Evolutionary conservation across 2,329 filamentous ascomycete genomes (phyloP), one percentile per base, ranked within the genome.

Genomic region (Davidsoniella neocaledoniae): DNA sequence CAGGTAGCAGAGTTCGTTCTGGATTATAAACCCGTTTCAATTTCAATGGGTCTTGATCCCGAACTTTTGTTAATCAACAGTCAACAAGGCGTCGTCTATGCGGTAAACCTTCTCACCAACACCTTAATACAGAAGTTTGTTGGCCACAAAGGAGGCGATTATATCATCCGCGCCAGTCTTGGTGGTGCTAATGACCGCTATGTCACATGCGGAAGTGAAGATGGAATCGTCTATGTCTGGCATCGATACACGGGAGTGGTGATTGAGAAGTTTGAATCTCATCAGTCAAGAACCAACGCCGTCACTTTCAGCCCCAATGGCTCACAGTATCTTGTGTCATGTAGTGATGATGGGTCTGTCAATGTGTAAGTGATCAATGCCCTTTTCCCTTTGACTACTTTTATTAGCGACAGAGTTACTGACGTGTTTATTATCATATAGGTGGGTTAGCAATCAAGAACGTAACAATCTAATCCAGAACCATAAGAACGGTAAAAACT

Each of bases 141-240:
- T 14, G 88, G 86, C 0, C 83, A 88, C 54, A 75, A 72, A 41
- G 85, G 87, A 54, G 81, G 78, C 49, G 68, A 81, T 2, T 94
- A 71, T 60, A 74, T 95, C 50, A 93, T 98, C 53, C 75, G 90
- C 46, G 84, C 81, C 58, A 69, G 73, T 0, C 91, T 95, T 64
- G 91, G 91, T 16, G 91, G 91, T 29, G 88, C 90, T 1, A 81
- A 85, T 52, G 87, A 95, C 66, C 88, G 82, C 61, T 95, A 95
- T 62, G 82, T 96, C 8, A 72, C 93, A 25, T 90, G 85, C 58
- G 91, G 91, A 9, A 94, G 87, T 58, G 87, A 95, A 73, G 76
- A 79, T 55, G 77, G 78, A 2, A 72, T 74, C 50, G 74, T 96
- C 40, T 82, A 86, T 61, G 85, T 98, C 54, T 96, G 88, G 86